Percentiles rank a stretch among this genome's conserved stretches.
phyloP scores from a whole-genome alignment of 257 asterid genomes.

The Solanum raphanifolium region DNA sequence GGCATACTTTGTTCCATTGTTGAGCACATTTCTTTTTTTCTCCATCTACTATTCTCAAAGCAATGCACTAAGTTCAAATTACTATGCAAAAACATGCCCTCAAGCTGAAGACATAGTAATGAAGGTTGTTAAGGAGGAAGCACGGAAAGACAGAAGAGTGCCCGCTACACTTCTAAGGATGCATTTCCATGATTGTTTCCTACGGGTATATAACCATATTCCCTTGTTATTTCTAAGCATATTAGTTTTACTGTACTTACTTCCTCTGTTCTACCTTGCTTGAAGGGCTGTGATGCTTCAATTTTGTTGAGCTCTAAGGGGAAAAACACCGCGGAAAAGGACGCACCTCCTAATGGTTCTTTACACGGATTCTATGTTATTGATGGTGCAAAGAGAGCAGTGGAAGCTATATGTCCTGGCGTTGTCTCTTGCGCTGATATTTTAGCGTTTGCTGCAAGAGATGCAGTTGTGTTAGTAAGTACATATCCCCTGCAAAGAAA shows the following conservation, averaged over 20 bases:
- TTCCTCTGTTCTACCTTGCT: background rate
- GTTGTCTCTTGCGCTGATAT: conserved; percentile 72
- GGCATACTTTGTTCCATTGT: background rate
- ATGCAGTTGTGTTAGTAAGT: conserved; percentile 55
- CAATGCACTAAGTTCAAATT: conserved; percentile 20
- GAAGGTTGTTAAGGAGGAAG: conserved; percentile 34
- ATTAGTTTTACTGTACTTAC: background rate
- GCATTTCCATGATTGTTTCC: conserved; percentile 86
- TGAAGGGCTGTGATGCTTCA: conserved; percentile 76
- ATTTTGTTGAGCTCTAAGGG: conserved; percentile 48
- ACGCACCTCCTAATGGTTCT: conserved; percentile 50
- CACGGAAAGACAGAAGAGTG: conserved; percentile 37
- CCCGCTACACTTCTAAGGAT: conserved; percentile 66
- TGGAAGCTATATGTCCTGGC: conserved; percentile 59
- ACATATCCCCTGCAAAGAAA: background rate
- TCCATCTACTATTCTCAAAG: background rate
- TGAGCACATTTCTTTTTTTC: background rate
- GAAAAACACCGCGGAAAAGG: conserved; percentile 57
- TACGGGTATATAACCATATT: conserved; percentile 33
- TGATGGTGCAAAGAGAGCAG: conserved; percentile 45
- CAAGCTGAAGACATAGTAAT: conserved; percentile 34
- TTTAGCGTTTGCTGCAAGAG: conserved; percentile 77
- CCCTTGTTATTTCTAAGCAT: background rate
- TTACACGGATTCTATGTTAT: conserved; percentile 67
- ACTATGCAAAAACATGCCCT: conserved; percentile 39